phyloP scores from a whole-genome alignment of 139 green algal species.

The Eudorina sp. region DNA sequence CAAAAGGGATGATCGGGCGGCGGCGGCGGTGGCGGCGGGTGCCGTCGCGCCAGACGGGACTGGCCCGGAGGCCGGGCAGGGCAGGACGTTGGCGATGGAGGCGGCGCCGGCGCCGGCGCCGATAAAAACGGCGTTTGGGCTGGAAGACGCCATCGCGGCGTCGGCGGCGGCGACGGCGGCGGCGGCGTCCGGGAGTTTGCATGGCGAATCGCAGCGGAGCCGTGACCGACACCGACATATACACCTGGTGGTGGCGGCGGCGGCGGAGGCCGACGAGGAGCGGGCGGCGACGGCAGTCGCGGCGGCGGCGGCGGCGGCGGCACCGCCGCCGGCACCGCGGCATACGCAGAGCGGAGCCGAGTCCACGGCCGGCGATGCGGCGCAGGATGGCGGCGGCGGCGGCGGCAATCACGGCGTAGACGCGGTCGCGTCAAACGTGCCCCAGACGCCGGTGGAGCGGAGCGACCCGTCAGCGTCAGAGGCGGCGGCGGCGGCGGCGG shows the following conservation, averaged over 20 bases:
- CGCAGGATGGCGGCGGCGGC: not conserved
- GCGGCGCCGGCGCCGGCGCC: not conserved
- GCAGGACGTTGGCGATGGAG: not conserved
- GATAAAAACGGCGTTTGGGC: too few relatives aligned
- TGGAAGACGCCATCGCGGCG: not conserved
- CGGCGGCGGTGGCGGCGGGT: not conserved
- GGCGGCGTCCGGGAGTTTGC: too few relatives aligned
- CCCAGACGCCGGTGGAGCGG: not conserved
- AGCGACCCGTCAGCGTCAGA: not conserved
- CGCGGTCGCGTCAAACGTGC: not conserved
- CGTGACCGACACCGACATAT: not conserved
- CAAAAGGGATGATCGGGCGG: too few relatives aligned
- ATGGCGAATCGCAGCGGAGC: not conserved
- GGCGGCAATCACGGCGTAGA: not conserved
- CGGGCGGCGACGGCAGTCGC: not conserved
- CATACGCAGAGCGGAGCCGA: not conserved
- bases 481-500: too few relatives aligned
- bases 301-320: not conserved
- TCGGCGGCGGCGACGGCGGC: not conserved
- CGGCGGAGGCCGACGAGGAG: not conserved
- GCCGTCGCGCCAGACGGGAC: too few relatives aligned
- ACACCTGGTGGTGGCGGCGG: slow-evolving; percentile 6
- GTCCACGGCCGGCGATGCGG: not conserved
- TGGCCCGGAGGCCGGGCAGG: too few relatives aligned
- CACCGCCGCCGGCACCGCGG: not conserved